A percentile compares a stretch with the other conserved stretches of the same genome.
These are phyloP conservation scores for Fusarium tricinctum DNA, from an alignment of 2,329 filamentous ascomycete genomes.

Conservation along the genomic window DNA sequence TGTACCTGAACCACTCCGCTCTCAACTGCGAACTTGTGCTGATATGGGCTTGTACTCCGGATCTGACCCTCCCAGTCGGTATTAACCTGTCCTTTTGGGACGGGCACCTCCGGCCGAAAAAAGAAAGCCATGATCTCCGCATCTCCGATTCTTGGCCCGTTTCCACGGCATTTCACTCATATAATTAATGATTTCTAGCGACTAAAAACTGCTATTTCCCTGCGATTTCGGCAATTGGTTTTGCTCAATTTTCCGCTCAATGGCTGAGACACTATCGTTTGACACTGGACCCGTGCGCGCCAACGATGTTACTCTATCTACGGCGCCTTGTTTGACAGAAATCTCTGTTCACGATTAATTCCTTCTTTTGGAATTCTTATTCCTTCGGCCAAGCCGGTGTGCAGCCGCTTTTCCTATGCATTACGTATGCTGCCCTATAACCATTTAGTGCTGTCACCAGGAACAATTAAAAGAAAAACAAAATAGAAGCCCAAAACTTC, in stretches of 20 bases:
- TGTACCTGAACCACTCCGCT: slow-evolving; percentile 28
- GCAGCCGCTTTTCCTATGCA: slow-evolving; percentile 2
- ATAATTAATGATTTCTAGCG: not conserved
- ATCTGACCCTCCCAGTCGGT: slow-evolving; percentile 16
- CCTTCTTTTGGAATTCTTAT: slow-evolving; percentile 21
- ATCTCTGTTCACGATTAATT: slow-evolving; percentile 22
- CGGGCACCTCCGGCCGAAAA: slow-evolving; percentile 34
- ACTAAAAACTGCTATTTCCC: not conserved
- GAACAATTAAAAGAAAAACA: not conserved
- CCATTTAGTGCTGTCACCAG: not conserved
- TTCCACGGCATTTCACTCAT: slow-evolving; percentile 21
- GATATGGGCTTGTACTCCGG: slow-evolving; percentile 29
- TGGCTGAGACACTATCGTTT: slow-evolving; percentile 35
- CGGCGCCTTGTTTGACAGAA: slow-evolving; percentile 26
- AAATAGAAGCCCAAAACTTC: not conserved
- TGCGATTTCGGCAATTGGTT: slow-evolving; percentile 30
- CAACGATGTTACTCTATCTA: slow-evolving; percentile 37
- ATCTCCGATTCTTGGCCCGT: slow-evolving; percentile 18
- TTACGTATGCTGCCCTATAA: slow-evolving; percentile 3
- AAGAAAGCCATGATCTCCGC: slow-evolving; percentile 2
- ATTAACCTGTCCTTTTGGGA: slow-evolving; percentile 16
- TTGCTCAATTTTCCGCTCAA: slow-evolving; percentile 17
- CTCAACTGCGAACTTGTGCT: slow-evolving; percentile 24
- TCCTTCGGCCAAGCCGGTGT: slow-evolving; percentile 27
- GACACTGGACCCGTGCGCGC: slow-evolving; percentile 17